Conservation (phyloP, 1,284 basidiomycete genomes). For the Neotropicomus parvogracilis region DNA sequence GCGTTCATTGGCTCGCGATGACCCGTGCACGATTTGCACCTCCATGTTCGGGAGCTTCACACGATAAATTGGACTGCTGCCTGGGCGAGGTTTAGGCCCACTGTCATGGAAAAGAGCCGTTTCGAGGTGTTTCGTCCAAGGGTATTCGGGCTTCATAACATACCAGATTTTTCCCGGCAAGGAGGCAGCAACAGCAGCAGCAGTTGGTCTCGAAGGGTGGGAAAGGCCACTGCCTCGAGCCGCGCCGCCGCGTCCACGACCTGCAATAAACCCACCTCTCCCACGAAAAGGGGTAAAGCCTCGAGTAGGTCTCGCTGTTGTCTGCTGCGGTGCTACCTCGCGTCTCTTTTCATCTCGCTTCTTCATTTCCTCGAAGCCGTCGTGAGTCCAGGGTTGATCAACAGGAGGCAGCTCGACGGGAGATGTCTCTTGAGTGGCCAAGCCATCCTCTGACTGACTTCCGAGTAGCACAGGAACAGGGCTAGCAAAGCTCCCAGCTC, state of each 20-base stretch:
- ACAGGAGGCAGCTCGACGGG: constrained; percentile 48
- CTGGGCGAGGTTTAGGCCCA: constrained; percentile 51
- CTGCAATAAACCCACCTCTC: constrained; percentile 38
- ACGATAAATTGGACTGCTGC: constrained; percentile 50
- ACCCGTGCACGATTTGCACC: constrained; percentile 30
- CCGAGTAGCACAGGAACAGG: constrained; percentile 9
- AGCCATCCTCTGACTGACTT: constrained; percentile 24
- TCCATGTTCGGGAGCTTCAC: constrained; percentile 56
- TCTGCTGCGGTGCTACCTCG: constrained; percentile 31
- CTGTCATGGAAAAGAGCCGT: constrained; percentile 63
- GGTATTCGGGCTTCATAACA: constrained; percentile 68
- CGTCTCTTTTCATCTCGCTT: constrained; percentile 60
- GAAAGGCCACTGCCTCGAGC: constrained; percentile 42
- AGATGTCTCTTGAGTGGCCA: constrained; percentile 20
- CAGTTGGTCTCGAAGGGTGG: constrained; percentile 20
- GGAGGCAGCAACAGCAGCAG: constrained; percentile 26
- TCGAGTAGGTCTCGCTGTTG: constrained; percentile 31
- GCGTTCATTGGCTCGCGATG: constrained; percentile 12
- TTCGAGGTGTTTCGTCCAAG: constrained; percentile 79
- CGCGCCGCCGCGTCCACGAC: constrained; percentile 42
- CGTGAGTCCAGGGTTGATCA: constrained; percentile 73
- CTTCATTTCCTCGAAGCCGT: constrained; percentile 82
- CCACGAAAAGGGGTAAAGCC: constrained; percentile 34
- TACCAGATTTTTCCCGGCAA: constrained; percentile 58
- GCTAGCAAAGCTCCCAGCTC: constrained; percentile 39